A percentile compares a stretch with the other conserved stretches of the same genome.
Evolutionary conservation across 2,329 filamentous ascomycete genomes (phyloP).

Genomic region (Trichoderma polysporum): DNA sequence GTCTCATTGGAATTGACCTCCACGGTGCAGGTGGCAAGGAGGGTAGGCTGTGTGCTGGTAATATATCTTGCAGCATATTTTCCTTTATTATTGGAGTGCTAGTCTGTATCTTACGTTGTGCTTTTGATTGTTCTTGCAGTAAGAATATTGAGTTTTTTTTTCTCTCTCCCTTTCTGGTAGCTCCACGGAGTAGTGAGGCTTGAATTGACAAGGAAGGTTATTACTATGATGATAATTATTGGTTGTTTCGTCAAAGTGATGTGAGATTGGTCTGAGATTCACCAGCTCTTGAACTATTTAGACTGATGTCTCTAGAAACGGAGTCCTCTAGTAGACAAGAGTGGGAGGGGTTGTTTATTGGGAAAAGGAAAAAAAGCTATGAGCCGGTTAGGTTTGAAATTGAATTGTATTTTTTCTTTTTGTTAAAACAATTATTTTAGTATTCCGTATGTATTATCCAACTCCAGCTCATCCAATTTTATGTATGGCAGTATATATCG

Average conservation of each 20-base stretch:
- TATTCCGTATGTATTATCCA: slow-evolving; percentile 1
- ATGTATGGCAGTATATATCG: slow-evolving; percentile 3
- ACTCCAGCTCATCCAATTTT: slow-evolving; percentile 2
- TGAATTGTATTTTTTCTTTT: background rate
- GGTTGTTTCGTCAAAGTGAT: background rate
- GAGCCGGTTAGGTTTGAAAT: background rate
- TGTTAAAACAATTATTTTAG: no score
- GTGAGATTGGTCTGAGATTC: background rate
- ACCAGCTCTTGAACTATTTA: background rate
- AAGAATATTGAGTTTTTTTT: background rate
- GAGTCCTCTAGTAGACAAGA: background rate
- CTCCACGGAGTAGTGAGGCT: background rate
- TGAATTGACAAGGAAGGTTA: background rate
- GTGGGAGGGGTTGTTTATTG: background rate
- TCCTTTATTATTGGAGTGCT: slow-evolving; percentile 26
- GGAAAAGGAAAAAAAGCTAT: no score
- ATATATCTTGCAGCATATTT: slow-evolving; percentile 16
- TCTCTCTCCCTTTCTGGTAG: background rate
- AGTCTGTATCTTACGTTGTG: slow-evolving; percentile 11
- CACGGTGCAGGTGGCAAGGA: background rate
- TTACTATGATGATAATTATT: background rate
- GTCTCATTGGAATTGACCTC: background rate
- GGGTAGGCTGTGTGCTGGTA: slow-evolving; percentile 4
- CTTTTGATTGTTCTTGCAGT: background rate
- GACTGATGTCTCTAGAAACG: background rate